These are phyloP conservation scores for Gymnopilus dilepis DNA, from an alignment of 768 basidiomycete species.

Conservation along the genomic window DNA sequence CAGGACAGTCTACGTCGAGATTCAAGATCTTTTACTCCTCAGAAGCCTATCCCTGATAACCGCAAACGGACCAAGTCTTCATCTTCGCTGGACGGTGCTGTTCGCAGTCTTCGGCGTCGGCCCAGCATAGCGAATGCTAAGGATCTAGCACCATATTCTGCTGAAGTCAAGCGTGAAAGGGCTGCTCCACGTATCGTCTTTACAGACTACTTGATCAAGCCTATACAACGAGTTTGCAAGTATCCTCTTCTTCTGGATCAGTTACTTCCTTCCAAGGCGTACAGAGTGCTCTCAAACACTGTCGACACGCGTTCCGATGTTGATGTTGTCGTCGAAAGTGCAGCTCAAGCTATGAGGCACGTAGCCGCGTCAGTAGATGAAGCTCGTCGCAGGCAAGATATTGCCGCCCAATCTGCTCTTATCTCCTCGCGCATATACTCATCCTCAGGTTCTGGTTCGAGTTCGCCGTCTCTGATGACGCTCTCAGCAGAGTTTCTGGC, in stretches of 20 bases:
- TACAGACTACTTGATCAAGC: conserved; percentile 94
- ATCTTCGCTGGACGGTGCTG: conserved; percentile 54
- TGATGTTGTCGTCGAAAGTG: conserved; percentile 53
- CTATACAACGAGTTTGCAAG: conserved; percentile 94
- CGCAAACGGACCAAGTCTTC: conserved; percentile 53
- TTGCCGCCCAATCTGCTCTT: conserved; percentile 66
- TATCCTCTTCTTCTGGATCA: conserved; percentile 91
- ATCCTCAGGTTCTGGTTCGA: conserved; percentile 33
- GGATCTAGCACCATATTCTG: conserved; percentile 32
- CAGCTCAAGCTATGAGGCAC: conserved; percentile 72
- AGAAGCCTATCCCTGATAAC: conserved; percentile 27
- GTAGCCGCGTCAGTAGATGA: conserved; percentile 84
- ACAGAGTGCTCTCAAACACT: conserved; percentile 29
- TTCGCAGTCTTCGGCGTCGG: conserved; percentile 42
- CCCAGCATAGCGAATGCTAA: conserved; percentile 38
- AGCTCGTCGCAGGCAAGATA: conserved; percentile 71
- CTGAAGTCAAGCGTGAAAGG: conserved; percentile 34
- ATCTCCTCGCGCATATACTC: conserved; percentile 70
- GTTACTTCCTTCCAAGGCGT: conserved; percentile 48
- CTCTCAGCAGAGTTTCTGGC: conserved; percentile 64
- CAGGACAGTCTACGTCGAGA: conserved; percentile 25
- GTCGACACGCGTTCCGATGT: conserved; percentile 36
- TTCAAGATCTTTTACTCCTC: conserved; percentile 23
- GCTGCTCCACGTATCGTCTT: conserved; percentile 56
- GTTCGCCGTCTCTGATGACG: conserved; percentile 38